A percentile compares a stretch with the other conserved stretches of the same genome.
Conservation (phyloP, 225 moss, liverwort and hornwort genomes). For the Bryoerythrophyllum caledonicum region DNA sequence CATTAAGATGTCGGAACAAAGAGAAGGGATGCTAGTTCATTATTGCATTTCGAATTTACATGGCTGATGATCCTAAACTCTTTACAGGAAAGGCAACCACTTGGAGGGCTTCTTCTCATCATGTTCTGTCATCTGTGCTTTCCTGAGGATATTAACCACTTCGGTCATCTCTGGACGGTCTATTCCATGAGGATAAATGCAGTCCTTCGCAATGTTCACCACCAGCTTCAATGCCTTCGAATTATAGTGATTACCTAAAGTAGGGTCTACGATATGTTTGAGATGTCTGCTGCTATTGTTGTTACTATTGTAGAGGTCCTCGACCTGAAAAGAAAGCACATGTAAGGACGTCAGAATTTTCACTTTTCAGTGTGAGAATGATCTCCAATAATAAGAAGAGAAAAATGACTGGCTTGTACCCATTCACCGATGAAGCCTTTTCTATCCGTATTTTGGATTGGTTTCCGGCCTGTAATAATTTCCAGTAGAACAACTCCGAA, state of each 20-base stretch:
- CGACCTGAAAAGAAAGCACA: constrained; percentile 30
- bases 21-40: background rate
- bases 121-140: constrained; percentile 29
- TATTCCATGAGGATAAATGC: constrained; percentile 17
- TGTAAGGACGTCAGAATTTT: background rate
- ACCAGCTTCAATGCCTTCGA: constrained; percentile 37
- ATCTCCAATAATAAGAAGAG: background rate
- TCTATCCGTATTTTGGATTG: constrained; percentile 47
- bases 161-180: constrained; percentile 44
- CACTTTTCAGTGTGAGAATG: background rate
- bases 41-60: constrained; percentile 21
- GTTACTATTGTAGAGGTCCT: constrained; percentile 23
- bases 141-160: constrained; percentile 27
- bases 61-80: constrained; percentile 10
- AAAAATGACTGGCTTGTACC: constrained; percentile 21
- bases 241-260: constrained; percentile 34
- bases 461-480: constrained; percentile 79
- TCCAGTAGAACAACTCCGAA: constrained; percentile 86
- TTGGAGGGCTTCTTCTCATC: constrained; percentile 43
- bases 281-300: constrained; percentile 14
- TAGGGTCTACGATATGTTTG: constrained; percentile 29
- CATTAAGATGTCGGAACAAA: no score
- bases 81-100: constrained; percentile 31
- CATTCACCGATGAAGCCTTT: constrained; percentile 43
- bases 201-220: constrained; percentile 23